Evolutionary conservation across 176 grass and related monocot genomes (phyloP).

Genomic region (Zoysia japonica): DNA sequence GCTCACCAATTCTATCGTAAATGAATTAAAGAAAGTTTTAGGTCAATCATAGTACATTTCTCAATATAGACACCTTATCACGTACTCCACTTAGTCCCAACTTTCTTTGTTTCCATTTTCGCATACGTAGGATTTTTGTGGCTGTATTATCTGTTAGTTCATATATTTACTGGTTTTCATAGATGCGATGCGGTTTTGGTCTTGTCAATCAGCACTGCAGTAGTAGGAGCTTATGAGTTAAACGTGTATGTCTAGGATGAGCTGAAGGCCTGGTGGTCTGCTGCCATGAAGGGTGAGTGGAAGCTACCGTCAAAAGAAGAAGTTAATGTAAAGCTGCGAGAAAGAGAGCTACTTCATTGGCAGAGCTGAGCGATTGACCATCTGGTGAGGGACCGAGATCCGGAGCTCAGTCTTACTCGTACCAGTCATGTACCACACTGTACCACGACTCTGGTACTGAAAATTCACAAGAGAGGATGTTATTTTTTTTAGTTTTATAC

Average conservation of each 20-base stretch:
- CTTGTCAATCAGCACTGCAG: not conserved
- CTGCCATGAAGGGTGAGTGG: slow-evolving; percentile 54
- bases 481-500: not conserved
- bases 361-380: slow-evolving; percentile 14
- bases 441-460: not conserved
- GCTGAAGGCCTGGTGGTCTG: slow-evolving; percentile 79
- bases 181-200: not conserved
- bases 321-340: slow-evolving; percentile 61
- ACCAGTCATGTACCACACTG: too few species aligned
- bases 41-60: not conserved
- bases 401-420: not conserved
- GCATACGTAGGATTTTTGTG: not conserved
- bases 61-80: not conserved
- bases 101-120: not conserved
- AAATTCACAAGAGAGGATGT: not conserved
- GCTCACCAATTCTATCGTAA: not conserved
- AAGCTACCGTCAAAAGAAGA: slow-evolving; percentile 64
- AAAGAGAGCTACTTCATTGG: slow-evolving; percentile 52
- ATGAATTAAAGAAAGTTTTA: not conserved
- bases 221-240: not conserved
- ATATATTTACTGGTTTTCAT: not conserved
- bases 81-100: not conserved
- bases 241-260: slow-evolving; percentile 59
- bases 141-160: not conserved
- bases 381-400: not conserved